These are phyloP conservation scores for Rhizopogon vesiculosus DNA, from an alignment of 768 basidiomycete species.

Conservation along the genomic window DNA sequence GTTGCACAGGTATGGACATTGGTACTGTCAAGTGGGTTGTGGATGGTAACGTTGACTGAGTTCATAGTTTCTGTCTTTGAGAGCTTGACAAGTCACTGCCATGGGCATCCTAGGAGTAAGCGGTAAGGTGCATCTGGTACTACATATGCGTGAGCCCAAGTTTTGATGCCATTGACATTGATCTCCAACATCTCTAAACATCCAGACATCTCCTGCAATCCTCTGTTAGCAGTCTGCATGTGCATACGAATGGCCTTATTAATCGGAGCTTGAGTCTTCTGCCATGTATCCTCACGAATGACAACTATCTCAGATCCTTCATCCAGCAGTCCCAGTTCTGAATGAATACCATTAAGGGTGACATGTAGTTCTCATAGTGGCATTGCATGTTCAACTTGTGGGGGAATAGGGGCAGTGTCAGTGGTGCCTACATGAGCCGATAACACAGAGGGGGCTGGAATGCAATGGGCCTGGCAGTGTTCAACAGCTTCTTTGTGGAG, in stretches of 20 bases:
- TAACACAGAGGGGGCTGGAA: neutral
- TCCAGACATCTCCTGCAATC: neutral
- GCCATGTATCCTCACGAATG: slow-evolving; percentile 12
- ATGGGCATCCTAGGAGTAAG: slow-evolving; percentile 16
- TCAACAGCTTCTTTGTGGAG: slow-evolving; percentile 6
- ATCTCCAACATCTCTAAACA: slow-evolving; percentile 7
- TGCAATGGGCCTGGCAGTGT: neutral
- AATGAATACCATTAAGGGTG: neutral
- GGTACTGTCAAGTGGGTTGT: neutral
- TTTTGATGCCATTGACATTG: slow-evolving; percentile 12
- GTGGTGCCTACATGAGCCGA: too few species aligned
- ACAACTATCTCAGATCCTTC: slow-evolving; percentile 22
- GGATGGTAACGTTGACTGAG: neutral
- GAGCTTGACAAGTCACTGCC: slow-evolving; percentile 14
- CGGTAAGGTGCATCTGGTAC: slow-evolving; percentile 13
- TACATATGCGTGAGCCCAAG: slow-evolving; percentile 19
- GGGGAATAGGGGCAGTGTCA: neutral
- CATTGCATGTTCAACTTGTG: slow-evolving; percentile 5
- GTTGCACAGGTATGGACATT: neutral
- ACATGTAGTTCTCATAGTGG: neutral
- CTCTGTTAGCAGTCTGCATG: slow-evolving; percentile 20
- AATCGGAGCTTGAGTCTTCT: slow-evolving; percentile 5
- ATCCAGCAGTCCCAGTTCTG: neutral
- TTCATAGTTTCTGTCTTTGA: slow-evolving; percentile 3
- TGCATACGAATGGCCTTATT: slow-evolving; percentile 13